Percentiles rank a stretch among this genome's conserved stretches.
These are phyloP conservation scores for Ganoderma resinaceum DNA, from an alignment of 1,284 basidiomycete species.

Conservation along the genomic window DNA sequence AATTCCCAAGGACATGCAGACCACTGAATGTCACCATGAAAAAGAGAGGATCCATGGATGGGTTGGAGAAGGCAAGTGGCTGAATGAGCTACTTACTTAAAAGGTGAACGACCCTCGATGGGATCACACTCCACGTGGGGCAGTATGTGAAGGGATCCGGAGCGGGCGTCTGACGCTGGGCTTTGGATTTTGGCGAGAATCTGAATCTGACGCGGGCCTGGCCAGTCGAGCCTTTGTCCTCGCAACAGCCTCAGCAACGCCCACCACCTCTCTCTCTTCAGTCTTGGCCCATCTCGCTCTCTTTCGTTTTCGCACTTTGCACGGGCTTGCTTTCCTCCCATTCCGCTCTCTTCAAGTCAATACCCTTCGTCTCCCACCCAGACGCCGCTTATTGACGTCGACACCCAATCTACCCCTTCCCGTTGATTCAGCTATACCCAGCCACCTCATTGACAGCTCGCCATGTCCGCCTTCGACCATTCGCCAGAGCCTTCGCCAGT, in stretches of 20 bases:
- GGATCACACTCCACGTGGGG: not conserved
- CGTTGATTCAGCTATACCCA: slow-evolving; percentile 1
- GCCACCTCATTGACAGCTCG: slow-evolving; percentile 10
- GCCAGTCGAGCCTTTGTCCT: not conserved
- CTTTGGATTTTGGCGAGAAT: not conserved
- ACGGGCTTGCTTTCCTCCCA: not conserved
- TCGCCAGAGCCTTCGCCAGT: slow-evolving; percentile 30
- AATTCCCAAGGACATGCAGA: not conserved
- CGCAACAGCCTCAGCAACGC: slow-evolving; percentile 2
- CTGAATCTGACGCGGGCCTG: not conserved
- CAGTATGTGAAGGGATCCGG: not conserved
- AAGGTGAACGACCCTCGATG: not conserved
- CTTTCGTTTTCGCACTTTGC: not conserved
- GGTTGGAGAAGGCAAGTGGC: not conserved
- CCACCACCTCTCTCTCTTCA: not conserved
- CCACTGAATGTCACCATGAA: not conserved
- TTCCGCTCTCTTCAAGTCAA: slow-evolving; percentile 1
- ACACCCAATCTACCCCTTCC: not conserved
- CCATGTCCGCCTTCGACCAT: slow-evolving; percentile 27
- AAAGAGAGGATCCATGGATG: not conserved
- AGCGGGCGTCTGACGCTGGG: not conserved
- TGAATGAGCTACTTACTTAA: not conserved
- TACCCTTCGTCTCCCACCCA: not conserved
- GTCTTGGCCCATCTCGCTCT: not conserved
- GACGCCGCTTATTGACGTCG: not conserved